Evolutionary conservation across 768 basidiomycete genomes (phyloP).

Genomic region (Suillus plorans): DNA sequence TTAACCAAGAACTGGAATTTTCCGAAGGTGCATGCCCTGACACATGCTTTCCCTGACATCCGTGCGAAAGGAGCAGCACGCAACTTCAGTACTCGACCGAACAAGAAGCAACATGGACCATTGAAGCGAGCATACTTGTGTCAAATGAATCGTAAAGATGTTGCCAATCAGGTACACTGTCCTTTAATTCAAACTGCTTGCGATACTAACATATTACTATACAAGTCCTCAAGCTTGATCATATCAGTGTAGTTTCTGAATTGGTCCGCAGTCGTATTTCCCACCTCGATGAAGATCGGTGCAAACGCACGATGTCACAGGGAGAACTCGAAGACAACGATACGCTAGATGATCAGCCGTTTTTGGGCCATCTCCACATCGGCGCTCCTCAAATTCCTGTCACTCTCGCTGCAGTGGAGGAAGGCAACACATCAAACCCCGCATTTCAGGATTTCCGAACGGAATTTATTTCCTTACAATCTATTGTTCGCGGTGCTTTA

Average conservation of each 20-base stretch:
- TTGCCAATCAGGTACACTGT: slow-evolving; percentile 28
- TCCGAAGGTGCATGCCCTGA: slow-evolving; percentile 4
- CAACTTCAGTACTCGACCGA: slow-evolving; percentile 31
- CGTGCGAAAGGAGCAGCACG: not conserved
- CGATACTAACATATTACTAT: not conserved
- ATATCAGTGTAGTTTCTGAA: not conserved
- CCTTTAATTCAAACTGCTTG: not conserved
- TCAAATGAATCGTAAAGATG: slow-evolving; percentile 33
- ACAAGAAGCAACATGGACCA: slow-evolving; percentile 28
- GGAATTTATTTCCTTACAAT: slow-evolving; percentile 4
- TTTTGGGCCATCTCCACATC: not conserved
- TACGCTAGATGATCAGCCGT: not conserved
- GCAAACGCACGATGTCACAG: not conserved
- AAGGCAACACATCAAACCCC: not conserved
- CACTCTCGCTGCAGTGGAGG: not conserved
- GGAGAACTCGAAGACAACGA: not conserved
- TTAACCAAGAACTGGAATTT: slow-evolving; percentile 6
- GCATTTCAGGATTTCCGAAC: not conserved
- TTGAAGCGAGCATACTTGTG: slow-evolving; percentile 24
- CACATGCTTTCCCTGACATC: slow-evolving; percentile 1
- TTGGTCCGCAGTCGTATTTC: not conserved
- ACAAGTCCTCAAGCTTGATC: slow-evolving; percentile 3
- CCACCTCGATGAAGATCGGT: not conserved
- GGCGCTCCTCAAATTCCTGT: not conserved
- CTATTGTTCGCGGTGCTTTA: not conserved